Conservation (phyloP, 1,284 basidiomycete species). For the Pseudomicrostroma phylloplanum region DNA sequence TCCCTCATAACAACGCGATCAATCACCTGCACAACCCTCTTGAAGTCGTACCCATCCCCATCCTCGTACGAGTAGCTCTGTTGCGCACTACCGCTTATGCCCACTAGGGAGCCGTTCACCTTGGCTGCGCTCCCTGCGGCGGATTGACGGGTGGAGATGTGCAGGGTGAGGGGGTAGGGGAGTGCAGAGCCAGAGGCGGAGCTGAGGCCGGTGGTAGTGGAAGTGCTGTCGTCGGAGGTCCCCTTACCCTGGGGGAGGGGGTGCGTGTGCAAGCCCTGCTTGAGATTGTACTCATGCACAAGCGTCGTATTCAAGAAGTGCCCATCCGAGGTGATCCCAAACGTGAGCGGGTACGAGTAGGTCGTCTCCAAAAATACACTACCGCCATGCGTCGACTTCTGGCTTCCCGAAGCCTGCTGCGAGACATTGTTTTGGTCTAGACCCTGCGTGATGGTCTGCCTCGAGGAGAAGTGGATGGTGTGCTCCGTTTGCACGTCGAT, state of each 20-base stretch:
- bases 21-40: neutral
- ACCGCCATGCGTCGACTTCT: neutral
- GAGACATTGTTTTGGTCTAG: neutral
- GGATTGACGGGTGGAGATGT: too few species aligned
- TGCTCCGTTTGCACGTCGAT: neutral
- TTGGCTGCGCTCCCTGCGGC: neutral
- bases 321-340: neutral
- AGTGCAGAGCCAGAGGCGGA: too few species aligned
- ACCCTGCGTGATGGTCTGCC: neutral
- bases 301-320: neutral
- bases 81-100: neutral
- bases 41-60: neutral
- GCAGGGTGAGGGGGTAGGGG: too few species aligned
- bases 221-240: too few species aligned
- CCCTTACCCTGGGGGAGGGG: too few species aligned
- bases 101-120: neutral
- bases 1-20: neutral
- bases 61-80: neutral
- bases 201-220: too few species aligned
- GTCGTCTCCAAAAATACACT: neutral
- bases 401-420: neutral
- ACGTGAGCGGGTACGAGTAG: neutral
- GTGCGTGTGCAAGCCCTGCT: too few species aligned
- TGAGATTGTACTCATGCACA: neutral
- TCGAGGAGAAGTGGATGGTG: neutral